Percentiles rank a stretch among this genome's conserved stretches.
Conservation (phyloP, 1,139 yeast genomes). For the Sugiyamaella xylanicola region DNA sequence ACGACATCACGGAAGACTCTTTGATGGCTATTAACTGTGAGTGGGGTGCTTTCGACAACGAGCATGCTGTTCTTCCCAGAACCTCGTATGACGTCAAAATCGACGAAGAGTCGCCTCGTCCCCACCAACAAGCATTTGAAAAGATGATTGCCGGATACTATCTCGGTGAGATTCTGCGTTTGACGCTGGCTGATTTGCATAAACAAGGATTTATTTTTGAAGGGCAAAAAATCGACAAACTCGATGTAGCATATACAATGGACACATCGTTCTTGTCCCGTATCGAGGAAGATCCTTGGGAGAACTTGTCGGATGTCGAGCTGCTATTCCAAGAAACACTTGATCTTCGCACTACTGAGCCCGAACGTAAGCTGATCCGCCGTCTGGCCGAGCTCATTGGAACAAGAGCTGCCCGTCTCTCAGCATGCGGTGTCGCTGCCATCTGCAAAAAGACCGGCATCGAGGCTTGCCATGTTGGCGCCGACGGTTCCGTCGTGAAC, state of each 20-base stretch:
- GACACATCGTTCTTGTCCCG: constrained; percentile 88
- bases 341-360: constrained; percentile 64
- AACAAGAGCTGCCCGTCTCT: constrained; percentile 87
- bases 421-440: constrained; percentile 96
- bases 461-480: constrained; percentile 83
- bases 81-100: constrained; percentile 81
- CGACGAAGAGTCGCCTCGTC: constrained; percentile 89
- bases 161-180: constrained; percentile 87
- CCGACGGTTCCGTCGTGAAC: constrained; percentile 95
- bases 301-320: constrained; percentile 73
- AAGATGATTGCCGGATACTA: constrained; percentile 98
- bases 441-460: constrained; percentile 85
- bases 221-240: constrained; percentile 63
- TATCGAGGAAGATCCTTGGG: constrained; percentile 89
- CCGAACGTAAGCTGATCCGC: constrained; percentile 83
- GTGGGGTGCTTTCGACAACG: constrained; percentile 97
- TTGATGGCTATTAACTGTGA: constrained; percentile 98
- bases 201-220: constrained; percentile 67
- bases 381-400: constrained; percentile 86
- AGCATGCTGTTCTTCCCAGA: constrained; percentile 76
- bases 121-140: constrained; percentile 94
- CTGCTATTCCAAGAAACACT: constrained; percentile 63
- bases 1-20: constrained; percentile 62
- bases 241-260: constrained; percentile 65
- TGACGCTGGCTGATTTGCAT: constrained; percentile 73